Evolutionary conservation across 2,329 filamentous ascomycete genomes (phyloP).

Genomic region (Pseudogymnoascus pannorum): DNA sequence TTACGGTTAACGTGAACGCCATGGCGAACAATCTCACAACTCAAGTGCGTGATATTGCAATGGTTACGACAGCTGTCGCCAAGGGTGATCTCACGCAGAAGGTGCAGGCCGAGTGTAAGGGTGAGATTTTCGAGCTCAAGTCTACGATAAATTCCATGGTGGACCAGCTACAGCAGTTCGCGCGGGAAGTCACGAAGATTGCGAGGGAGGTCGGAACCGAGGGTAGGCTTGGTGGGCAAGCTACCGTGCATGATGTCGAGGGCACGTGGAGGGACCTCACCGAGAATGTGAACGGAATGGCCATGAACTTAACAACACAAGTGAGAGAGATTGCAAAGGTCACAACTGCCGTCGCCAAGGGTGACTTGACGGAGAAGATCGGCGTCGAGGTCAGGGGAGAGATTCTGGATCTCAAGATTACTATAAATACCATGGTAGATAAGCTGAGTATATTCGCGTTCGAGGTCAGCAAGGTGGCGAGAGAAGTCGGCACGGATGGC

Average conservation of each 20-base stretch:
- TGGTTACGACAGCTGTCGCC: slow-evolving; percentile 64
- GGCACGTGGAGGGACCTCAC: slow-evolving; percentile 96
- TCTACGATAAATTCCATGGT: slow-evolving; percentile 99
- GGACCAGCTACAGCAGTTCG: slow-evolving; percentile 93
- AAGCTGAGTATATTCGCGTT: slow-evolving; percentile 92
- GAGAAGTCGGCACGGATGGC: slow-evolving; percentile 93
- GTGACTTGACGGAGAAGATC: slow-evolving; percentile 93
- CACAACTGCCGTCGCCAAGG: slow-evolving; percentile 88
- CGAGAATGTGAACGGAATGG: slow-evolving; percentile 96
- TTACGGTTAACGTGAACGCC: slow-evolving; percentile 79
- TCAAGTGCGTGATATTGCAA: slow-evolving; percentile 91
- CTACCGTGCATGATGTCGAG: slow-evolving; percentile 91
- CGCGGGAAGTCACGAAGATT: slow-evolving; percentile 92
- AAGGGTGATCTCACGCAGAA: slow-evolving; percentile 93
- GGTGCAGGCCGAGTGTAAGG: slow-evolving; percentile 86
- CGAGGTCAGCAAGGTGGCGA: slow-evolving; percentile 90
- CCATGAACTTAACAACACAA: slow-evolving; percentile 94
- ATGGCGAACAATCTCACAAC: slow-evolving; percentile 85
- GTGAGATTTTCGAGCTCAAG: slow-evolving; percentile 90
- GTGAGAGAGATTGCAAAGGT: slow-evolving; percentile 97
- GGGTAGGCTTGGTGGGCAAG: slow-evolving; percentile 87
- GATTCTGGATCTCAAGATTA: slow-evolving; percentile 91
- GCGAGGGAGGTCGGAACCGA: slow-evolving; percentile 95
- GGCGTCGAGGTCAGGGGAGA: slow-evolving; percentile 89
- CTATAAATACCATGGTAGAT: slow-evolving; percentile 98